These are phyloP conservation scores for Prunus padus DNA, from an alignment of 306 rosid species.

Conservation along the genomic window DNA sequence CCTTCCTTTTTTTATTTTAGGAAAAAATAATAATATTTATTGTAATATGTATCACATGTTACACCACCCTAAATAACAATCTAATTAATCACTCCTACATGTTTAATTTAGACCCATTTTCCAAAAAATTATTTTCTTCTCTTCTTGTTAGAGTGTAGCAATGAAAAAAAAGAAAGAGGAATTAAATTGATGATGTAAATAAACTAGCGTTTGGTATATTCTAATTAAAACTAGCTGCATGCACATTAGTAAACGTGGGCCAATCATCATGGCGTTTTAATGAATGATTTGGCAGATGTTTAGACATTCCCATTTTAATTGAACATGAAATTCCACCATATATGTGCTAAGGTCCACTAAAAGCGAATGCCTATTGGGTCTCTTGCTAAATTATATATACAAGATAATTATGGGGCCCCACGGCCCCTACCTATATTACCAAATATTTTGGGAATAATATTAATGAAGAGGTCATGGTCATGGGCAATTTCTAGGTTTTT, in stretches of 20 bases:
- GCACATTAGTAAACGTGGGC: background rate
- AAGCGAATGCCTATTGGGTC: background rate
- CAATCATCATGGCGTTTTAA: background rate
- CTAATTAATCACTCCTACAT: background rate
- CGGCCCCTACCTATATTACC: background rate
- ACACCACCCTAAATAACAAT: background rate
- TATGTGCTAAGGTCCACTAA: background rate
- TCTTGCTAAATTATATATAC: background rate
- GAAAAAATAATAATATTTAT: background rate
- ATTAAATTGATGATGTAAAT: background rate
- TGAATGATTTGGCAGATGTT: background rate
- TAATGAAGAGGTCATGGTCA: background rate
- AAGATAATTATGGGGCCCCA: background rate
- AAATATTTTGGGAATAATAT: background rate
- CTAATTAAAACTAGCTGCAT: background rate
- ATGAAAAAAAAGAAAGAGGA: too few species aligned
- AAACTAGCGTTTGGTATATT: background rate
- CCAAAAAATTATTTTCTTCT: background rate
- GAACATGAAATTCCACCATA: constrained; percentile 5
- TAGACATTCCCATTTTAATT: background rate
- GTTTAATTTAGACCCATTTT: background rate
- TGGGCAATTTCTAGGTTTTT: background rate
- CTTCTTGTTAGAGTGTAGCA: too few species aligned
- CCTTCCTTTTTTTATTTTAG: too few species aligned
- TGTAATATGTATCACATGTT: background rate